Evolutionary conservation across 257 asterid genomes (phyloP).

Genomic region (Nicotiana paniculata): DNA sequence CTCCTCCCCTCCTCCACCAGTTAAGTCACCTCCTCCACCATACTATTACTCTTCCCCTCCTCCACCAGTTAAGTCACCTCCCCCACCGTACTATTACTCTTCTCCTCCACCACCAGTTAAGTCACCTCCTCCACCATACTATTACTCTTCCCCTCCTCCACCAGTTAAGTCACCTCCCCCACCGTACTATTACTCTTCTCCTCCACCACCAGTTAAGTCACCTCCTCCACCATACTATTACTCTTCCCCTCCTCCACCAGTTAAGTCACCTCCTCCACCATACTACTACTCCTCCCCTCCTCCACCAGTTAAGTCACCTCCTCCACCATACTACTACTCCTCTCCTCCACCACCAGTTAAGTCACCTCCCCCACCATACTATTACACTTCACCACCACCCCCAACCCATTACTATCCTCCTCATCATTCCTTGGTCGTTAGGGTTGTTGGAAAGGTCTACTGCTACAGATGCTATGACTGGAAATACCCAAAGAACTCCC

Average conservation of each 20-base stretch:
- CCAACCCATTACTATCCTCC: conserved; percentile 30
- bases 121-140: not conserved
- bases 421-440: conserved; percentile 42
- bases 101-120: conserved; percentile 43
- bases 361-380: conserved; percentile 22
- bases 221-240: conserved; percentile 34
- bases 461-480: conserved; percentile 63
- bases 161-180: conserved; percentile 35
- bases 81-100: conserved; percentile 13
- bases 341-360: conserved; percentile 44
- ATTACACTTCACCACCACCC: conserved; percentile 30
- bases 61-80: conserved; percentile 20
- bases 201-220: conserved; percentile 26
- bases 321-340: conserved; percentile 33
- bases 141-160: conserved; percentile 39
- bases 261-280: conserved; percentile 25
- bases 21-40: conserved; percentile 32
- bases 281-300: conserved; percentile 40
- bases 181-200: conserved; percentile 21
- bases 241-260: conserved; percentile 23
- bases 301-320: conserved; percentile 27
- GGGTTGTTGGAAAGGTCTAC: conserved; percentile 71
- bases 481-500: conserved; percentile 55
- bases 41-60: conserved; percentile 41
- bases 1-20: conserved; percentile 39